These are phyloP conservation scores for Dysphania ambrosioides DNA, from an alignment of 148 eudicot species.

Conservation along the genomic window DNA sequence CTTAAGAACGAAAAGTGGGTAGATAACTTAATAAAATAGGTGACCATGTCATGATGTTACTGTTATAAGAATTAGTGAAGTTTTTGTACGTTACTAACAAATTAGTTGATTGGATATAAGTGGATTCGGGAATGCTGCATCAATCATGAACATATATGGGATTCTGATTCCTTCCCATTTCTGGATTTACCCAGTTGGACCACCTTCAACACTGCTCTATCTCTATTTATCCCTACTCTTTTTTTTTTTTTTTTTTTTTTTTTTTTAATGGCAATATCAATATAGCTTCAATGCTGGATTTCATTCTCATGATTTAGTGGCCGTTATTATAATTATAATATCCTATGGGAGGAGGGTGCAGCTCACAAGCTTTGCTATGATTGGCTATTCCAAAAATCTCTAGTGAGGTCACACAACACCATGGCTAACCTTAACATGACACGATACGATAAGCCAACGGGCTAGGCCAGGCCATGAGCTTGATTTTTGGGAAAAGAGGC, in stretches of 20 bases:
- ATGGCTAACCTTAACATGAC: neutral
- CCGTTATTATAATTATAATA: neutral
- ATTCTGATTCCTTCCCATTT: conserved; percentile 32
- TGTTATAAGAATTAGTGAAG: neutral
- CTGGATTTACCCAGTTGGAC: conserved; percentile 39
- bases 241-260: neutral
- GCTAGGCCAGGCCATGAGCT: too few species aligned
- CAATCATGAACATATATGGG: conserved; percentile 34
- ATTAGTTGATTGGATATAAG: conserved; percentile 26
- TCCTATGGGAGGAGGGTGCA: neutral
- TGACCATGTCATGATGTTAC: neutral
- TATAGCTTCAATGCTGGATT: neutral
- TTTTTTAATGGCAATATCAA: neutral
- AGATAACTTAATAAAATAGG: too few species aligned
- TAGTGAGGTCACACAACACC: neutral
- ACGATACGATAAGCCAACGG: too few species aligned
- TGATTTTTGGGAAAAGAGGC: too few species aligned
- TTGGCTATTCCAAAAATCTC: neutral
- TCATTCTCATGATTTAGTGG: neutral
- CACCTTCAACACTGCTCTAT: conserved; percentile 38
- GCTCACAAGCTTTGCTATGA: neutral
- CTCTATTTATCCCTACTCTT: neutral
- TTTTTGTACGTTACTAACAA: neutral
- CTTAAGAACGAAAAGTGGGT: too few species aligned
- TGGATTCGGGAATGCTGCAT: conserved; percentile 38